Base-by-base conservation (phyloP, 768 basidiomycete species). In the Russula sp. region DNA sequence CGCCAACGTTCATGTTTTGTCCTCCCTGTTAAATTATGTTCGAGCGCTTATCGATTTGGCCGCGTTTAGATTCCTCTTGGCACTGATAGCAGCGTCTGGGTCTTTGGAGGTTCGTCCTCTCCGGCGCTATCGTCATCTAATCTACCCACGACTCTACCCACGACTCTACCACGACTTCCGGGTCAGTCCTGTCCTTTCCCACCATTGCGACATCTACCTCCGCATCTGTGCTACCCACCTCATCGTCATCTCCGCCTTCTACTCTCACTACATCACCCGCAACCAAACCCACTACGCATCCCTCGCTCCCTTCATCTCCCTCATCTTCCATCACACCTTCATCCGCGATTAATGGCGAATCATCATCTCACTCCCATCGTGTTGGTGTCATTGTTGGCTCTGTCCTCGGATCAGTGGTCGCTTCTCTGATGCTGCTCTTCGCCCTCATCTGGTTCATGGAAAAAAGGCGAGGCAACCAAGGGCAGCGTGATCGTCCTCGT, bases 31-130 rank as follows among this genome's bases (percentile, higher is more conserved):
- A 14, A 36, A n/a, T 6, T 20, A 40, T 16, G 34, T 24, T 26
- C 20, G 55, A 20, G 8, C 52, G 40, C 48, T 67, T 52, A 69
- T 44, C 2, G 8, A 13, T 16, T 52, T 22, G 67, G 6, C 59
- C 48, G 30, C 38, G 56, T 62, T 8, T 60, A 92, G 90, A 90
- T 93, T 69, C 91, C 91, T 34, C 77, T 93, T 34, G 87, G 84
- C 51, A 75, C 84, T 2, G 70, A 79, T 61, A 77, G 2, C 28
- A 34, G 78, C 36, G 78, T 83, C 11, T 93, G 85, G 82, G 84
- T 83, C 14, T 93, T 82, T 69, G 91, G 90, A 68, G 90, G 90
- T 40, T 77, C 83, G n/a, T 83, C 87, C 40, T 76, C 85, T 36
- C 88, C 89, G n/a, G 76, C 48, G 18, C 48, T 49, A n/a, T 46